These are phyloP conservation scores for Pseudovirgaria hyperparasitica DNA, from an alignment of 2,329 filamentous ascomycete genomes.

Conservation along the genomic window DNA sequence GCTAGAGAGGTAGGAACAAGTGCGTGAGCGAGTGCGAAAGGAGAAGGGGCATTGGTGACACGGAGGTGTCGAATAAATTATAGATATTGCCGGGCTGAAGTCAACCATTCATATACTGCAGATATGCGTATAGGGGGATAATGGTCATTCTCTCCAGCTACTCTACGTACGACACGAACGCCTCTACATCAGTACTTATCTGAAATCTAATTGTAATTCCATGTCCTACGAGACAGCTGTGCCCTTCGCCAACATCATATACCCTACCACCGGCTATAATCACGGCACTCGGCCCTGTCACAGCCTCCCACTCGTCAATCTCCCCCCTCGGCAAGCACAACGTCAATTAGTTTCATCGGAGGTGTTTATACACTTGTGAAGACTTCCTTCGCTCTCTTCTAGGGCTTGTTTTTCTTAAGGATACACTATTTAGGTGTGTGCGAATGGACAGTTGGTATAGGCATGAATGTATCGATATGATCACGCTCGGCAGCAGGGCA, in stretches of 20 bases:
- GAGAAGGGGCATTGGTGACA: no score
- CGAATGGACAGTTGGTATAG: conserved; percentile 50
- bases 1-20: no score
- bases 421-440: conserved; percentile 45
- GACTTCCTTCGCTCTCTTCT: conserved; percentile 45
- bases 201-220: conserved; percentile 37
- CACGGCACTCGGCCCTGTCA: conserved; percentile 50
- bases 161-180: conserved; percentile 37
- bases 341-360: conserved; percentile 59
- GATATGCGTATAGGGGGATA: no score
- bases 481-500: conserved; percentile 54
- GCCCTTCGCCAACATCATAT: conserved; percentile 46
- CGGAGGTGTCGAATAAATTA: no score
- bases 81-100: no score
- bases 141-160: no score
- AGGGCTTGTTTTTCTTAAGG: conserved; percentile 38
- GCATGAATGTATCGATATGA: conserved; percentile 49
- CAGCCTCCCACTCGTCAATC: conserved; percentile 45
- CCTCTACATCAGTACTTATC: conserved; percentile 30
- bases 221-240: conserved; percentile 54
- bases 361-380: conserved; percentile 53
- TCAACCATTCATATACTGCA: no score
- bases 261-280: conserved; percentile 44
- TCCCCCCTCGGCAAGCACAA: conserved; percentile 47
- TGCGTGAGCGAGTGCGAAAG: no score